Percentiles rank a stretch among this genome's conserved stretches.
Evolutionary conservation across 2,329 filamentous ascomycete species (phyloP).

Genomic region (Phaeosphaeriaceae sp.): DNA sequence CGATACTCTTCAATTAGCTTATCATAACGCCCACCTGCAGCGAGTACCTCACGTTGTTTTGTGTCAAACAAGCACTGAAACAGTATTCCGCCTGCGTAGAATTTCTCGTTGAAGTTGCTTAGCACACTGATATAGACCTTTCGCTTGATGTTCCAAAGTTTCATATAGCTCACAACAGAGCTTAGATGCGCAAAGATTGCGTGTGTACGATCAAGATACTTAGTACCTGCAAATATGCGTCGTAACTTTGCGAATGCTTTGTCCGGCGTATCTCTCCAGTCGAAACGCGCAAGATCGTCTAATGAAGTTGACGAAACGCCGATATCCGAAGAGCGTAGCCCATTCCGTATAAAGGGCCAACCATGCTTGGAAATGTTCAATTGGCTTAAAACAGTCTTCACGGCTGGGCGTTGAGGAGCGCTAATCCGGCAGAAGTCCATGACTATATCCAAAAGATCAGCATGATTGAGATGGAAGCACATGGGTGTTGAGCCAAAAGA

Average conservation of each 20-base stretch:
- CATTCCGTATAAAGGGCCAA: constrained; percentile 82
- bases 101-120: constrained; percentile 87
- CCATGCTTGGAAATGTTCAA: constrained; percentile 81
- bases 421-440: constrained; percentile 88
- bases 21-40: constrained; percentile 93
- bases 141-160: constrained; percentile 73
- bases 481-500: constrained; percentile 73
- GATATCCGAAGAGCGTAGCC: constrained; percentile 80
- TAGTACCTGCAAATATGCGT: constrained; percentile 61
- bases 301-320: constrained; percentile 88
- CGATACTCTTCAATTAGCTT: constrained; percentile 83
- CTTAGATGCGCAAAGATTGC: constrained; percentile 77
- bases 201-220: constrained; percentile 58
- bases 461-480: constrained; percentile 91
- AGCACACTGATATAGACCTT: constrained; percentile 87
- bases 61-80: constrained; percentile 91
- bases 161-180: constrained; percentile 77
- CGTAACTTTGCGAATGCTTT: constrained; percentile 71
- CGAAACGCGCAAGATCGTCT: constrained; percentile 87
- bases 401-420: constrained; percentile 67
- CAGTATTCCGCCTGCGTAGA: constrained; percentile 79
- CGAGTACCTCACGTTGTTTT: constrained; percentile 82
- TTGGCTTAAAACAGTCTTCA: constrained; percentile 85
- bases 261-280: constrained; percentile 81
- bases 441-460: constrained; percentile 82